Base-by-base conservation (phyloP, 176 grass and related monocot genomes). In the Oryza glumipatula region DNA sequence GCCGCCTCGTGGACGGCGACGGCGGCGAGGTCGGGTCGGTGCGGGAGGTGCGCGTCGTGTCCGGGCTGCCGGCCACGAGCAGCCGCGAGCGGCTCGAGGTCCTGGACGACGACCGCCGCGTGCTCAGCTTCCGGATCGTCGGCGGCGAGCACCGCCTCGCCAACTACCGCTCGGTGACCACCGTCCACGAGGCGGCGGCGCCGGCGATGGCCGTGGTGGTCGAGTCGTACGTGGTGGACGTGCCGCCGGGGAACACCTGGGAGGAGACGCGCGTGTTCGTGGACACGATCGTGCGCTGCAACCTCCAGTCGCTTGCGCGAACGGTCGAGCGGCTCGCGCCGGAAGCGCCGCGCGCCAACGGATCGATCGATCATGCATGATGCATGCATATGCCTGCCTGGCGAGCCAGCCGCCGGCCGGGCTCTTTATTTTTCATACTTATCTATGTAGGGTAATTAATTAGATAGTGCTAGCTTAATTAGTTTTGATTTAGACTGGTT, bases 111-210 rank as follows among this genome's bases (percentile, higher is more conserved):
- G 89, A 87, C 65, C 76, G 82, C 0, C 91, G 94, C 68, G 85
- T 98, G 15, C 81, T 98, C 54, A 92, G 95, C 87, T 98, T 95
- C 84, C 78, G 91, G 51, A 85, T 98, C 19, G 76, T 98, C 1
- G 93, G 95, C 80, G 93, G 95, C 32, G 89, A 93, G 76, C 93
- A 95, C 92, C 86, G 95, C 56, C 84, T 98, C 38, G 51, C 85
- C 82, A 98, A 98, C 84, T 98, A 98, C 87, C 87, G 85, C 16
- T 93, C 95, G 7, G 93, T 98, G 21, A 98, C 95, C 69, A 95
- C 89, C 35, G 92, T 98, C 67, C 91, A 90, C 39, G 63, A 90
- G 67, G 79, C 66, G 52, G 48, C 82, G 44, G 66, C 67, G 51
- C 64, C 52, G 76, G 19, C 2, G 17, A 39, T 67, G 58, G 70